Base-by-base conservation (phyloP, 768 basidiomycete genomes). In the Suillus cothurnatus region DNA sequence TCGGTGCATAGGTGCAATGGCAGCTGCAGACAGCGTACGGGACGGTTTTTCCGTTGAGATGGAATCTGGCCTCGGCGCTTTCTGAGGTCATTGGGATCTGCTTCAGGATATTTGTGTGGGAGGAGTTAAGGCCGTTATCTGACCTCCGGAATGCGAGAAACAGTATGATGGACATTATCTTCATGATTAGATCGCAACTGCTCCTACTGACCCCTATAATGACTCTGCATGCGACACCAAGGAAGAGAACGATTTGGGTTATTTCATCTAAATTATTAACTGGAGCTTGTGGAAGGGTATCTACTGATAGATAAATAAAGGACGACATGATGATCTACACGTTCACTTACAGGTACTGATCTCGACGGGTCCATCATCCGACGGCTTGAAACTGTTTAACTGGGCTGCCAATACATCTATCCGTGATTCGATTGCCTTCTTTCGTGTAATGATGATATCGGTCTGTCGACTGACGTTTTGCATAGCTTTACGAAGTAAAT, bases 161-260 rank as follows among this genome's bases (percentile, higher is more conserved):
- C 11, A 56, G 62, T 41, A 56, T 6, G 14, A 61, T 11, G 21
- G 23, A 14, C 9, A 61, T 38, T 6, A 61, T 61, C 19, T 28
- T 43, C 8, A 61, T 21, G 32, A 28, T 39, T 17, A 61, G 71
- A 32, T 74, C 62, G 14, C 64, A 55, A 0, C 56, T 62, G 4
- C 12, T 9, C 2, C 11, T 39, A 14, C 70, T 52, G 14, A 74
- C 55, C 2, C 68, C 67, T 55, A 72, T 64, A 17, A 77, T 21
- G 6, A 70, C 28, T 36, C 21, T 47, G n/a, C 45, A 47, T 47
- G 45, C 11, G 0, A 47, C 45, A n/a, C 21, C 11, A 3, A 47
- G 21, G 21, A 47, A 47, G 4, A 47, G 9, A 4, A 47, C 11
- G 45, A 47, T 3, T 47, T 47, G 45, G 45, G 2, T n/a, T 9